Evolutionary conservation across 768 basidiomycete genomes (phyloP), one percentile per base, ranked within the genome.

Genomic region (Cubamyces sp.): DNA sequence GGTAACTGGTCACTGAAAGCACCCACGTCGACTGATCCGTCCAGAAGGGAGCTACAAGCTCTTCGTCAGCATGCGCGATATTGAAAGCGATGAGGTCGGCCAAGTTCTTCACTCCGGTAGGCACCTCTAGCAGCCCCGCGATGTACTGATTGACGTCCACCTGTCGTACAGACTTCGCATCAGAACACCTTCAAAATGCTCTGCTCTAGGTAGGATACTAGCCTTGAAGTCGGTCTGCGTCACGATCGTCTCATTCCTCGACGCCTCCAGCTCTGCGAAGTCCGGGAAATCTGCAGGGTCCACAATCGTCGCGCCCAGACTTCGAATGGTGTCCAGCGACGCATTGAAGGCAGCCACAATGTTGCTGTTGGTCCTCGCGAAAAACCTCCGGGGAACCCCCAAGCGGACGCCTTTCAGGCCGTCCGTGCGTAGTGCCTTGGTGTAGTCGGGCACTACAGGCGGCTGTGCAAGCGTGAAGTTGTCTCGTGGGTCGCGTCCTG

Each of bases 281-380:
- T 82, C 82, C 0, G 85, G 81, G 16, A 89, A 73, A 60, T 88
- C 84, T 1, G 85, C 83, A 0, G 86, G 85, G 67, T 90, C 87
- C 7, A 88, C 77, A 4, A 90, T 75, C 1, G 81, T 75, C 8
- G 81, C 81, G 16, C 81, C 82, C 4, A 81, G 72, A 2, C 62
- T 60, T 2, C 74, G 69, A 23, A 82, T 69, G 18, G 73, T 69
- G 40, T 74, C 73, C 21, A 83, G 62, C 3, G 78, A 74, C 3
- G 69, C 71, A 41, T 79, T 69, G 68, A 82, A 83, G 40, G 74
- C 77, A 5, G 76, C 62, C 5, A 72, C 54, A 28, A 75, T 68
- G 79, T 18, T 85, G 70, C 59, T 86, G 82, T 8, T 83, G 80
- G 1, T 83, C 81, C 66, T 86, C 83, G 19, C 39, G 57, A 77